A percentile compares a stretch with the other conserved stretches of the same genome.
These are phyloP conservation scores for Ballota nigra DNA, from an alignment of 257 asterid species.

Conservation along the genomic window DNA sequence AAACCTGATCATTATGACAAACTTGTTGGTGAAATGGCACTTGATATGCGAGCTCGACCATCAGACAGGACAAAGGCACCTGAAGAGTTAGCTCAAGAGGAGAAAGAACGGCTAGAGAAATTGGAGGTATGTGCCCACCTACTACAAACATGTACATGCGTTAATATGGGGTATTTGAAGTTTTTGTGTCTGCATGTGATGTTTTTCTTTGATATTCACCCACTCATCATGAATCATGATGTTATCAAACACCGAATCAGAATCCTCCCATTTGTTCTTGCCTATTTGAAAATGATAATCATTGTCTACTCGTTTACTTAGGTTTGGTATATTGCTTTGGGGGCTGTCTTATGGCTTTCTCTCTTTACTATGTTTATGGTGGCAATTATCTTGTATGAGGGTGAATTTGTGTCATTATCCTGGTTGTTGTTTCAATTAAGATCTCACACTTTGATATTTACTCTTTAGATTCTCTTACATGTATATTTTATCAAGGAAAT, in stretches of 20 bases:
- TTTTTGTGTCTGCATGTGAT: background rate
- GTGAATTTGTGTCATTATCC: background rate
- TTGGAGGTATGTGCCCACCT: conserved; percentile 66
- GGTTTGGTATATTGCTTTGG: background rate
- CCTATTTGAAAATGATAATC: background rate
- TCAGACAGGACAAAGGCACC: conserved; percentile 87
- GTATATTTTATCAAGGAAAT: background rate
- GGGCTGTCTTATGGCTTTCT: background rate
- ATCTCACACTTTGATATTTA: background rate
- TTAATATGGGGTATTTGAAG: background rate
- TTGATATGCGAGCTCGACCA: conserved; percentile 90
- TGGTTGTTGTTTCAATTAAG: background rate
- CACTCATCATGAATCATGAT: background rate
- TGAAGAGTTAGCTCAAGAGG: conserved; percentile 95
- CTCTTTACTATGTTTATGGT: background rate
- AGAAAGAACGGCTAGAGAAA: conserved; percentile 82
- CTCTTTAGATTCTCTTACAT: background rate
- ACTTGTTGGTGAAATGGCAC: conserved; percentile 69
- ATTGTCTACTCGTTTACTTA: background rate
- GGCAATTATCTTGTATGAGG: background rate
- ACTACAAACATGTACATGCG: background rate
- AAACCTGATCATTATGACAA: conserved; percentile 74
- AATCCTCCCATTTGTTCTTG: background rate
- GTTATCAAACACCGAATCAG: background rate
- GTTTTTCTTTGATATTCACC: background rate